Percentiles rank a stretch among this genome's conserved stretches.
Evolutionary conservation across 179 eudicot genomes (phyloP).

Genomic region (Dionaea muscipula): DNA sequence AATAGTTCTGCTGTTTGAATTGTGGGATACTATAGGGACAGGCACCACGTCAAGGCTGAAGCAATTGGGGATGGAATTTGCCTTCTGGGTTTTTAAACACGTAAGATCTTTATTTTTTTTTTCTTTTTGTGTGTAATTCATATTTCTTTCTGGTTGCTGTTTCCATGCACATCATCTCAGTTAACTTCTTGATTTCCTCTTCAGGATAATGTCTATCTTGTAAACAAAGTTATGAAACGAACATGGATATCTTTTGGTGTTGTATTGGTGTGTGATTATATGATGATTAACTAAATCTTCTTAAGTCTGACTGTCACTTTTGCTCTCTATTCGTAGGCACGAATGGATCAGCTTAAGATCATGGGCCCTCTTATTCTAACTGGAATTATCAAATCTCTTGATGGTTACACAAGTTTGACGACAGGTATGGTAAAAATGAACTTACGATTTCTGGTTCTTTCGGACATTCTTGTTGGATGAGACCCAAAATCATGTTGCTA

Average conservation of each 20-base stretch:
- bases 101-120: constrained; percentile 32
- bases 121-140: not conserved
- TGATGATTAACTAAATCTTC: not conserved
- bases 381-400: constrained; percentile 81
- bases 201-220: too few species aligned
- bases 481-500: constrained; percentile 6
- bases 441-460: not conserved
- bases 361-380: constrained; percentile 84
- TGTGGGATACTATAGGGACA: constrained; percentile 37
- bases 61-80: constrained; percentile 96
- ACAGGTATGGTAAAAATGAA: constrained; percentile 32
- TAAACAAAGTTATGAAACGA: too few species aligned
- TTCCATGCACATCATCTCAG: too few species aligned
- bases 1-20: not conserved
- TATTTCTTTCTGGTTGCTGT: not conserved
- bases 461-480: not conserved
- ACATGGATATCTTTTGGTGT: not conserved
- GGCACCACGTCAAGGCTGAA: constrained; percentile 79
- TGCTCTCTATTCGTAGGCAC: constrained; percentile 39
- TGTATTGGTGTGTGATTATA: not conserved
- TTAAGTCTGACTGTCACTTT: not conserved
- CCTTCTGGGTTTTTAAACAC: constrained; percentile 97
- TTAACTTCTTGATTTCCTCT: too few species aligned
- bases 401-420: constrained; percentile 41
- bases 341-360: constrained; percentile 69